A percentile compares a stretch with the other conserved stretches of the same genome.
These are phyloP conservation scores for Clitoria ternatea DNA, from an alignment of 306 rosid species.

Conservation along the genomic window DNA sequence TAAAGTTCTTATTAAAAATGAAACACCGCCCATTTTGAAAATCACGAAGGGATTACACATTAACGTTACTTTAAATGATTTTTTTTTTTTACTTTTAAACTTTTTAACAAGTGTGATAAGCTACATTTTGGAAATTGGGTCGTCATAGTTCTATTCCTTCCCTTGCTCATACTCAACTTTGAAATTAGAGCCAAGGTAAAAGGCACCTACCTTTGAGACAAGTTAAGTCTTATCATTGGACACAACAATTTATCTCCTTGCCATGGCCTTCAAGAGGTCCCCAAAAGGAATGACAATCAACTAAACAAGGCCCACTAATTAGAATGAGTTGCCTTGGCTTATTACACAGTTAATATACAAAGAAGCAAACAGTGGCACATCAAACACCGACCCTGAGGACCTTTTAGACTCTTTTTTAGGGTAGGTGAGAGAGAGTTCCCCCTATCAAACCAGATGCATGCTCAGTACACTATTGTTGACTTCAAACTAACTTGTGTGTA, in stretches of 20 bases:
- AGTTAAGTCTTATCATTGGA: slow-evolving; percentile 16
- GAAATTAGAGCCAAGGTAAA: slow-evolving; percentile 11
- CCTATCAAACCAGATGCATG: too few relatives aligned
- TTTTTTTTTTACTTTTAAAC: too few relatives aligned
- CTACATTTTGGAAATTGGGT: background rate
- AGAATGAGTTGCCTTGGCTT: background rate
- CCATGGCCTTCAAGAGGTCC: slow-evolving; percentile 14
- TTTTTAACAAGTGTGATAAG: too few relatives aligned
- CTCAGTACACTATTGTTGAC: too few relatives aligned
- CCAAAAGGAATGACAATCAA: slow-evolving; percentile 22
- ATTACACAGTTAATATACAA: background rate
- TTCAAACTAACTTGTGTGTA: too few relatives aligned
- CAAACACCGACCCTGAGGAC: slow-evolving; percentile 33
- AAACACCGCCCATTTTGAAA: too few relatives aligned
- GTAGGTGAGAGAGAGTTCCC: slow-evolving; percentile 20
- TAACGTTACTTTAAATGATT: too few relatives aligned
- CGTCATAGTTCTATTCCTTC: background rate
- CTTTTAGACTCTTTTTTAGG: slow-evolving; percentile 27
- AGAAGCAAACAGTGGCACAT: slow-evolving; percentile 22
- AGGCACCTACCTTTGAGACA: slow-evolving; percentile 14
- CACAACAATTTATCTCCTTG: slow-evolving; percentile 9
- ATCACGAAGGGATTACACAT: too few relatives aligned
- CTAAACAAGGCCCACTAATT: slow-evolving; percentile 21
- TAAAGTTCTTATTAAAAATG: too few relatives aligned
- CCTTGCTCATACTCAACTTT: background rate